Percentiles rank a stretch among this genome's conserved stretches.
Evolutionary conservation across 345 rosid genomes (phyloP).

Genomic region (Populus davidiana): DNA sequence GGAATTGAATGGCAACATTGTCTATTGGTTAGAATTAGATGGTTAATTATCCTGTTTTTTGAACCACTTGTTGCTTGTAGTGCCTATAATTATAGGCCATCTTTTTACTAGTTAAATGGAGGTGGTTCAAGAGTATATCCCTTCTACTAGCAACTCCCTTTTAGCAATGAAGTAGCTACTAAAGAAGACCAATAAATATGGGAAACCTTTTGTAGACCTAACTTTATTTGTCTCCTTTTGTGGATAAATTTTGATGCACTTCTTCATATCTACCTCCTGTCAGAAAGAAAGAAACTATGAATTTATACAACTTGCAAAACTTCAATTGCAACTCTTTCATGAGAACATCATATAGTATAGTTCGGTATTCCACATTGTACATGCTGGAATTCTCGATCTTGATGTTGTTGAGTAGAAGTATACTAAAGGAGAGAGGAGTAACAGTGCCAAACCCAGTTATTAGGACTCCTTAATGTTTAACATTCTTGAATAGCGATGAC

Average conservation of each 20-base stretch:
- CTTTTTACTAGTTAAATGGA: neutral
- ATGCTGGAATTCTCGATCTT: neutral
- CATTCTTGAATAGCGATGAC: neutral
- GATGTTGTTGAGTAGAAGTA: neutral
- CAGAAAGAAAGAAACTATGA: neutral
- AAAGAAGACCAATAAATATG: neutral
- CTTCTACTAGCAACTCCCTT: neutral
- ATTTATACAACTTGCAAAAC: neutral
- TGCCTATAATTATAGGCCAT: neutral
- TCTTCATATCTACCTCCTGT: neutral
- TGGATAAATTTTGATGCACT: neutral
- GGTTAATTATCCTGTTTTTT: neutral
- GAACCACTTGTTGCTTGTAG: neutral
- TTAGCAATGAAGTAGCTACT: neutral
- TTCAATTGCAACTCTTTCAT: neutral
- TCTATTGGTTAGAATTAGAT: neutral
- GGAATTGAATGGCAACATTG: neutral
- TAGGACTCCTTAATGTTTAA: constrained; percentile 1
- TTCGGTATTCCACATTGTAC: neutral
- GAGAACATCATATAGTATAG: neutral
- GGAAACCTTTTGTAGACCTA: neutral
- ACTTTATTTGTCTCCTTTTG: neutral
- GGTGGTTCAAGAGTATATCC: neutral
- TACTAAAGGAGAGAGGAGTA: neutral
- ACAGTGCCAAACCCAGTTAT: neutral